A percentile compares a stretch with the other conserved stretches of the same genome.
These are phyloP conservation scores for Avena insularis DNA, from an alignment of 176 grass and related monocot species.

Conservation along the genomic window DNA sequence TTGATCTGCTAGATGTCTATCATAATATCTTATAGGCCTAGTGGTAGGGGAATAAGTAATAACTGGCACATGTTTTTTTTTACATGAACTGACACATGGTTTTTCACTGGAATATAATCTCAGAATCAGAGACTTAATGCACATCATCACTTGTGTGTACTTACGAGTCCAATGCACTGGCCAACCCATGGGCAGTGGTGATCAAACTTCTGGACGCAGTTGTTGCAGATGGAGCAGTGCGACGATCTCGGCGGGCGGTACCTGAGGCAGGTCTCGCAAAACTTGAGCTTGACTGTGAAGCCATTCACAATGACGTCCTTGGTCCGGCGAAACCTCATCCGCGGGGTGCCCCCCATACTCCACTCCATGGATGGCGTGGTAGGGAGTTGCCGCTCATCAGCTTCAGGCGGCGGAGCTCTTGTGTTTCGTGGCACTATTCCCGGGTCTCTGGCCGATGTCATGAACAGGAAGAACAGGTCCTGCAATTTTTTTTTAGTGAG, in stretches of 20 bases:
- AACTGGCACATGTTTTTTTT: neutral
- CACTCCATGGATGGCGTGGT: constrained; percentile 65
- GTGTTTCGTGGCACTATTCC: constrained; percentile 74
- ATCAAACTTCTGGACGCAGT: constrained; percentile 75
- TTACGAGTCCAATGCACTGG: constrained; percentile 77
- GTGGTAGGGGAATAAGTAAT: neutral
- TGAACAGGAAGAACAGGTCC: constrained; percentile 63
- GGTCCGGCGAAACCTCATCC: constrained; percentile 42
- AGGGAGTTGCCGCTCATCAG: constrained; percentile 41
- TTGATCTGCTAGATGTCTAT: neutral
- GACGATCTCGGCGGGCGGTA: constrained; percentile 63
- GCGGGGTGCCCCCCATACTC: constrained; percentile 54
- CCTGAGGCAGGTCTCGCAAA: constrained; percentile 68
- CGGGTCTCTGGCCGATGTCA: constrained; percentile 62
- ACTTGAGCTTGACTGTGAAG: constrained; percentile 63
- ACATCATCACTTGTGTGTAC: neutral
- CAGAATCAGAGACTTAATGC: neutral
- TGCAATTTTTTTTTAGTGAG: constrained; percentile 25
- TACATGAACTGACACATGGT: neutral
- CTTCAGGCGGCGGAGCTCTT: constrained; percentile 51
- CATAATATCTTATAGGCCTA: constrained; percentile 14
- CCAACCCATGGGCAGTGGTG: constrained; percentile 87
- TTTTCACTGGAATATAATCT: neutral
- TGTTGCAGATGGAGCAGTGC: constrained; percentile 77
- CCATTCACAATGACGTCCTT: constrained; percentile 61